These are phyloP conservation scores for Xanthoparmelia taractica DNA, from an alignment of 495 filamentous ascomycete genomes.

Conservation along the genomic window DNA sequence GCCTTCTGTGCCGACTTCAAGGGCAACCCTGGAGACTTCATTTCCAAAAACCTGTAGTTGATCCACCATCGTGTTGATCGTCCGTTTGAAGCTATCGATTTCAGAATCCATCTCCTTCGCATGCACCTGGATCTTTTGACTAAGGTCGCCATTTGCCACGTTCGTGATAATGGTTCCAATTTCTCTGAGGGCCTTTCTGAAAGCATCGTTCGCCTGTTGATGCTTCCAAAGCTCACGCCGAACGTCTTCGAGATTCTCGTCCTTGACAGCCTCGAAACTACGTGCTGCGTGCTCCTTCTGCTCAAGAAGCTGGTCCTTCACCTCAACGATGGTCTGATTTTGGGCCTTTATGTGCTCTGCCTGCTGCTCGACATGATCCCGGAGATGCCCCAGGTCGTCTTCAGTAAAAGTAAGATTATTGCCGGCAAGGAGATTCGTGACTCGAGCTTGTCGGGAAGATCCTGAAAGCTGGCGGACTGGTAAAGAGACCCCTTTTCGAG, in stretches of 20 bases:
- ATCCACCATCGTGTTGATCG: slow-evolving; percentile 97
- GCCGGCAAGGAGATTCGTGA: slow-evolving; percentile 26
- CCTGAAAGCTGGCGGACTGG: slow-evolving; percentile 24
- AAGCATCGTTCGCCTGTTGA: slow-evolving; percentile 96
- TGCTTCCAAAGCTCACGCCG: slow-evolving; percentile 93
- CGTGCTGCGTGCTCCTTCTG: slow-evolving; percentile 54
- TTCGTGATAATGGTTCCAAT: slow-evolving; percentile 96
- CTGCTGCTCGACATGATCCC: slow-evolving; percentile 70
- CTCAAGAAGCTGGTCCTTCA: slow-evolving; percentile 56
- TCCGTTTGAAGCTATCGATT: slow-evolving; percentile 98
- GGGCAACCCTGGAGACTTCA: slow-evolving; percentile 91
- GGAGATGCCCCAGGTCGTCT: slow-evolving; percentile 61
- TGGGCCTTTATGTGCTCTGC: slow-evolving; percentile 68
- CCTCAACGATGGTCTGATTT: slow-evolving; percentile 59
- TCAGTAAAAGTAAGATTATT: slow-evolving; percentile 46
- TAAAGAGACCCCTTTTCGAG: slow-evolving; percentile 14
- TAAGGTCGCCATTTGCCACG: slow-evolving; percentile 91
- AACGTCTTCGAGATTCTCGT: slow-evolving; percentile 58
- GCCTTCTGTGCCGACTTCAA: slow-evolving; percentile 96
- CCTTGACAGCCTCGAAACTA: slow-evolving; percentile 50
- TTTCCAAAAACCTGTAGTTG: slow-evolving; percentile 95
- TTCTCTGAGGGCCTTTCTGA: slow-evolving; percentile 92
- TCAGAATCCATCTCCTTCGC: slow-evolving; percentile 97
- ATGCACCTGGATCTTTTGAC: slow-evolving; percentile 96
- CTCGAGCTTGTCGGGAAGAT: slow-evolving; percentile 21